Conservation (phyloP, 164 flowering plant genomes). For the Sedum album region DNA sequence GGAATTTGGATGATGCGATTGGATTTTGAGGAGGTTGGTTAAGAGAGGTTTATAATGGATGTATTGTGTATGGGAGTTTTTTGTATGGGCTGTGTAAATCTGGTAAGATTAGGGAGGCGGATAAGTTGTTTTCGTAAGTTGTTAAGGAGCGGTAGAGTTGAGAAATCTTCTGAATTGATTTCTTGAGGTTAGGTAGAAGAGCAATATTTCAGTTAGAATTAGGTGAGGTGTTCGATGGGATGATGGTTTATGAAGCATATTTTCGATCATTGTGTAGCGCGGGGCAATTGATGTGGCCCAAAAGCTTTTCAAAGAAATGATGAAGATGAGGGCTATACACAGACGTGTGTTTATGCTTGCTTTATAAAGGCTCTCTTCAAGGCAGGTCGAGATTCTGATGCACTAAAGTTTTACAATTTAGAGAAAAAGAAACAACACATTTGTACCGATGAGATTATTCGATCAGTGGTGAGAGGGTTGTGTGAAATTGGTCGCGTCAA, state of each 20-base stretch:
- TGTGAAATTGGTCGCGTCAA: constrained; percentile 23
- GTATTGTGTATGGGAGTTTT: constrained; percentile 31
- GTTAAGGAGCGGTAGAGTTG: constrained; percentile 15
- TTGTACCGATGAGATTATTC: constrained; percentile 18
- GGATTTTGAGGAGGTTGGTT: constrained; percentile 24
- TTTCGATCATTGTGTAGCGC: constrained; percentile 26
- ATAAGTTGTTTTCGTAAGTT: constrained; percentile 29
- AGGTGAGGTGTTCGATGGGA: constrained; percentile 22
- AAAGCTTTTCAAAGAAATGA: constrained; percentile 30
- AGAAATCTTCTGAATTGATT: neutral
- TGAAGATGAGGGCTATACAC: constrained; percentile 21
- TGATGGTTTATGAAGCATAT: constrained; percentile 30
- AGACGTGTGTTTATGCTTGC: constrained; percentile 27
- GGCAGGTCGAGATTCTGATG: constrained; percentile 31
- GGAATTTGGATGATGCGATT: constrained; percentile 31
- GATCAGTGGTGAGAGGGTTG: constrained; percentile 16
- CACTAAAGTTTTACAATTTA: constrained; percentile 23
- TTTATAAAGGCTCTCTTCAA: constrained; percentile 30
- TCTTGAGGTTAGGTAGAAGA: constrained; percentile 27
- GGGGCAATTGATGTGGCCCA: constrained; percentile 31
- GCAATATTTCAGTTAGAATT: constrained; percentile 28
- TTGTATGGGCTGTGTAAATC: constrained; percentile 27
- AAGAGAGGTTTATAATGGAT: constrained; percentile 21
- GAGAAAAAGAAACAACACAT: constrained; percentile 27
- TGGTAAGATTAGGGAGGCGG: constrained; percentile 33